Conservation (phyloP, 495 filamentous ascomycete genomes). For the Penicillium psychrofluorescens region DNA sequence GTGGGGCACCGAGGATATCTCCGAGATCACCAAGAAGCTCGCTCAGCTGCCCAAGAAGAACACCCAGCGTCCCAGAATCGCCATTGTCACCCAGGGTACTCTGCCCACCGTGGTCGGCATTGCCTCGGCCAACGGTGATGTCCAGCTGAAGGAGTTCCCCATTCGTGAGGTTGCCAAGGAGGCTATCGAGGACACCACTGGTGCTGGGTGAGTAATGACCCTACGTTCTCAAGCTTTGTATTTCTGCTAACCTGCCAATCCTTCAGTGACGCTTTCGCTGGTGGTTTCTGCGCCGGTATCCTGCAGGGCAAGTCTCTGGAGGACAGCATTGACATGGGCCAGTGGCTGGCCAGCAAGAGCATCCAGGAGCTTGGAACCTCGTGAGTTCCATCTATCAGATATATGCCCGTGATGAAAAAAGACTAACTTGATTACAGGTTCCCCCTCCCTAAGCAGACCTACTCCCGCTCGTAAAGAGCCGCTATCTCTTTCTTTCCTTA, state of each 20-base stretch:
- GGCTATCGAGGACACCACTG: slow-evolving; percentile 90
- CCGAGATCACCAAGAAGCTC: slow-evolving; percentile 80
- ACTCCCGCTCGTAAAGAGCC: slow-evolving; percentile 37
- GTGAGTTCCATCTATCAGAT: slow-evolving; percentile 46
- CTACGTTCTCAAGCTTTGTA: background rate
- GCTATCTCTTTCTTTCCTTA: background rate
- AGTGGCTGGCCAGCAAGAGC: slow-evolving; percentile 88
- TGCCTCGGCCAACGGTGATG: slow-evolving; percentile 49
- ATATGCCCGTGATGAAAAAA: too few species aligned
- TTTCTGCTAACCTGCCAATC: slow-evolving; percentile 6
- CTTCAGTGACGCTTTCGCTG: slow-evolving; percentile 86
- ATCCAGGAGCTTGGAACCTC: slow-evolving; percentile 93
- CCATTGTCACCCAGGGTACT: slow-evolving; percentile 91
- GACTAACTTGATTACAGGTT: slow-evolving; percentile 43
- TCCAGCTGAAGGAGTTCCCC: slow-evolving; percentile 65
- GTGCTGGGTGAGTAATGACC: slow-evolving; percentile 60
- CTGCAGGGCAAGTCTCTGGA: slow-evolving; percentile 75
- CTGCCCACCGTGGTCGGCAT: slow-evolving; percentile 77
- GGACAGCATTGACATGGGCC: slow-evolving; percentile 74
- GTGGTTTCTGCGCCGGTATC: slow-evolving; percentile 84
- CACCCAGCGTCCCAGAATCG: slow-evolving; percentile 65
- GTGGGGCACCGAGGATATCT: slow-evolving; percentile 63
- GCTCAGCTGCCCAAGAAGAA: slow-evolving; percentile 89
- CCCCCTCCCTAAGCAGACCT: slow-evolving; percentile 78
- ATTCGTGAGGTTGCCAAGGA: slow-evolving; percentile 67